These are phyloP conservation scores for Ascochyta clinopodiicola DNA, from an alignment of 2,329 filamentous ascomycete genomes.

Conservation along the genomic window DNA sequence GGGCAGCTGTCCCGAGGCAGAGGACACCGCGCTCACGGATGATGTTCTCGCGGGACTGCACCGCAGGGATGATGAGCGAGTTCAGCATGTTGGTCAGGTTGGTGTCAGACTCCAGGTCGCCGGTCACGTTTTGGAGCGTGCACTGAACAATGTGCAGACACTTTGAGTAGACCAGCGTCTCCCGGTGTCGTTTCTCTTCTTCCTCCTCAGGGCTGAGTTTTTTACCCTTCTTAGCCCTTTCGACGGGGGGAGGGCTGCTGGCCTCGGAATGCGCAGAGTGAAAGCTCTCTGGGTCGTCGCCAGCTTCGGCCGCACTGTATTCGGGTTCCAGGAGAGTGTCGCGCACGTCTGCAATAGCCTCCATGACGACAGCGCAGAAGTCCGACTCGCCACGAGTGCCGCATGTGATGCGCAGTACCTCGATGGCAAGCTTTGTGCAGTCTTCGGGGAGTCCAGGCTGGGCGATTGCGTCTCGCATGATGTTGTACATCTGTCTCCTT, in stretches of 20 bases:
- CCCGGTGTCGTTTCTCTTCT: constrained; percentile 77
- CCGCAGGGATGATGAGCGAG: constrained; percentile 93
- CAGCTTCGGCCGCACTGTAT: constrained; percentile 58
- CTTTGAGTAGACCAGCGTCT: constrained; percentile 98
- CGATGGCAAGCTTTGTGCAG: constrained; percentile 84
- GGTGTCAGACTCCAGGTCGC: constrained; percentile 85
- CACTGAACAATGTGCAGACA: constrained; percentile 96
- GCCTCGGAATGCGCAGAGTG: constrained; percentile 90
- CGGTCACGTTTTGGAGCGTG: constrained; percentile 92
- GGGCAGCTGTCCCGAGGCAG: constrained; percentile 87
- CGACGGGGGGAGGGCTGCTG: constrained; percentile 64
- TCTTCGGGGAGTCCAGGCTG: constrained; percentile 90
- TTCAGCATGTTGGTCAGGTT: constrained; percentile 98
- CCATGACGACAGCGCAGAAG: constrained; percentile 84
- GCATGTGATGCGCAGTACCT: constrained; percentile 83
- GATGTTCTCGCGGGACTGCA: constrained; percentile 89
- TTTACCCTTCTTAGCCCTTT: constrained; percentile 41
- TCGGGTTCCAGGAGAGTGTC: constrained; percentile 79
- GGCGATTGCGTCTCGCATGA: constrained; percentile 84
- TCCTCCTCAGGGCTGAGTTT: constrained; percentile 58
- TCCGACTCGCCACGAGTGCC: constrained; percentile 80
- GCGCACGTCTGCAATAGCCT: constrained; percentile 95
- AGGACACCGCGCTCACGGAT: constrained; percentile 89
- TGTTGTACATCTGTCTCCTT: constrained; percentile 91
- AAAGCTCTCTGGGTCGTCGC: constrained; percentile 70